These are phyloP conservation scores for Eutypa lata DNA, from an alignment of 2,329 filamentous ascomycete genomes.

Conservation along the genomic window DNA sequence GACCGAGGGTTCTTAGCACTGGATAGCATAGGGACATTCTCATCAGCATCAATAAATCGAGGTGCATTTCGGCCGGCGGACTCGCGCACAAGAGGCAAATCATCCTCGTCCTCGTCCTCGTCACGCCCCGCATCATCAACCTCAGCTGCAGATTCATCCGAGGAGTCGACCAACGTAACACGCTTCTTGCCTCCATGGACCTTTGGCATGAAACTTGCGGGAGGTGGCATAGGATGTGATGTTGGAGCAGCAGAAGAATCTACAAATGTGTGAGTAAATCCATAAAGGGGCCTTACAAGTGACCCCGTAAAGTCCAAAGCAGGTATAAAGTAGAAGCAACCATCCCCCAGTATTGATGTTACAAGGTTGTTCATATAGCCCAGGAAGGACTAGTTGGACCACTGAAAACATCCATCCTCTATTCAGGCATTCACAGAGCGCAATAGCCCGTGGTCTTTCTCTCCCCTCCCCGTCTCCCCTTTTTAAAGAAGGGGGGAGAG, in stretches of 20 bases:
- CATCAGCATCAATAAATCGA: conserved; percentile 3
- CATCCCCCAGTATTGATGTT: not conserved
- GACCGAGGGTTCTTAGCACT: conserved; percentile 14
- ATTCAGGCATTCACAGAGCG: too few species aligned
- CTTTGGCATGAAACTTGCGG: conserved; percentile 26
- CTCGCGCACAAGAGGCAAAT: conserved; percentile 13
- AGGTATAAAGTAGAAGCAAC: not conserved
- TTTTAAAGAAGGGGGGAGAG: too few species aligned
- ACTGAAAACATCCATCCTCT: too few species aligned
- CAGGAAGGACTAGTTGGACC: not conserved
- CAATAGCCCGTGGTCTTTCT: too few species aligned
- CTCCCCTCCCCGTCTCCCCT: too few species aligned
- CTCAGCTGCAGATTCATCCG: conserved; percentile 23
- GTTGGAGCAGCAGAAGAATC: not conserved
- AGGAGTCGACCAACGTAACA: conserved; percentile 13
- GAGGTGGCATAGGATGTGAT: conserved; percentile 4
- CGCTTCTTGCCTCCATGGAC: conserved; percentile 6
- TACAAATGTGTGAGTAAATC: not conserved
- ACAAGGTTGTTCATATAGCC: too few species aligned
- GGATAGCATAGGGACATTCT: conserved; percentile 5
- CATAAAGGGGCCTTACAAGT: not conserved
- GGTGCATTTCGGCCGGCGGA: conserved; percentile 1
- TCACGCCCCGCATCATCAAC: conserved; percentile 15
- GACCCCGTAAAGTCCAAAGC: not conserved
- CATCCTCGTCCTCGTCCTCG: conserved; percentile 20